Conservation (phyloP, 495 filamentous ascomycete genomes). For the Pyronema domesticum region DNA sequence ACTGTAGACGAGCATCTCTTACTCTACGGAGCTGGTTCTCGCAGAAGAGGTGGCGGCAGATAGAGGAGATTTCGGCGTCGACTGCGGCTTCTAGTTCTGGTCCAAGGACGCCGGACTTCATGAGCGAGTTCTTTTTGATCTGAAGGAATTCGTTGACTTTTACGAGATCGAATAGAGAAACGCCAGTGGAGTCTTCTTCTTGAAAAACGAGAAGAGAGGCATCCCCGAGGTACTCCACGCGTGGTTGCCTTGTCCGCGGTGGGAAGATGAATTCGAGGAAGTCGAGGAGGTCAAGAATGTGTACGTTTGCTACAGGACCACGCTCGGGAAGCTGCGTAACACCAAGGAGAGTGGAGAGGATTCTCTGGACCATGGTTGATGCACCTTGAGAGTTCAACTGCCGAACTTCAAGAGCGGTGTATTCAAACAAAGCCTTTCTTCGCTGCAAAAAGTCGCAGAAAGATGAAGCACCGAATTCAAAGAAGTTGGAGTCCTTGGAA, state of each 20-base stretch:
- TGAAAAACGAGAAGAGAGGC: slow-evolving; percentile 26
- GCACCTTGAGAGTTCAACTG: slow-evolving; percentile 49
- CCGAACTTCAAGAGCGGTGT: slow-evolving; percentile 67
- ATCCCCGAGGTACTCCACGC: slow-evolving; percentile 39
- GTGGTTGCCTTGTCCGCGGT: slow-evolving; percentile 31
- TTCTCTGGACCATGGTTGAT: slow-evolving; percentile 56
- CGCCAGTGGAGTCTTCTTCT: slow-evolving; percentile 19
- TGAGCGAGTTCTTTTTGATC: slow-evolving; percentile 30
- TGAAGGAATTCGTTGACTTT: slow-evolving; percentile 46
- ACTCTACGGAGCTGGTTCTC: slow-evolving; percentile 49
- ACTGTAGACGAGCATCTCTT: slow-evolving; percentile 37
- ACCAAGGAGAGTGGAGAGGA: slow-evolving; percentile 64
- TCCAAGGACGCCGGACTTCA: slow-evolving; percentile 27
- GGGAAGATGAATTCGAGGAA: slow-evolving; percentile 57
- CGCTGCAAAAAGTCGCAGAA: slow-evolving; percentile 57
- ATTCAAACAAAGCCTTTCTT: slow-evolving; percentile 60
- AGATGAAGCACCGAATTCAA: slow-evolving; percentile 41
- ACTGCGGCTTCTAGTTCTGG: slow-evolving; percentile 38
- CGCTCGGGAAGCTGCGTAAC: slow-evolving; percentile 37
- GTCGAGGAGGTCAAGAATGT: slow-evolving; percentile 84
- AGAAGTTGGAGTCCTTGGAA: slow-evolving; percentile 40
- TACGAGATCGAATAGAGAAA: slow-evolving; percentile 12
- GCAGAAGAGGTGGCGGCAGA: slow-evolving; percentile 39
- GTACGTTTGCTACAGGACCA: slow-evolving; percentile 43
- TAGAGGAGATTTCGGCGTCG: slow-evolving; percentile 39